Evolutionary conservation across 257 asterid species (phyloP).

Genomic region (Cordia subcordata): DNA sequence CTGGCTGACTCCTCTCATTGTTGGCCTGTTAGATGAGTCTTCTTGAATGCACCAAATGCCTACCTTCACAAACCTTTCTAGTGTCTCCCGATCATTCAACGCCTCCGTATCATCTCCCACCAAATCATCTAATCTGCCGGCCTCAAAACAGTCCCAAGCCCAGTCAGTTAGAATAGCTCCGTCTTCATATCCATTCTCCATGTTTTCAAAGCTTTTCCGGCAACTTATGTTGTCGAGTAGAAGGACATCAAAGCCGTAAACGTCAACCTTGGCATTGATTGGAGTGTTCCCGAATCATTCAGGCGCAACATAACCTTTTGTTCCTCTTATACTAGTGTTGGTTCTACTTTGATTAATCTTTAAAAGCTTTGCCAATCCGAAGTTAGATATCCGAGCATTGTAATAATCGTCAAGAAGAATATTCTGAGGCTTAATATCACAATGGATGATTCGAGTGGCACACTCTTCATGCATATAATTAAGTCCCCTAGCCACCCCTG

Average conservation of each 20-base stretch:
- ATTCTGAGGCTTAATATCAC: conserved; percentile 40
- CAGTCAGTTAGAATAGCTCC: conserved; percentile 18
- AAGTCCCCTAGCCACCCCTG: conserved; percentile 30
- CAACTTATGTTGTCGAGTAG: conserved; percentile 29
- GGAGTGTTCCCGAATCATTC: conserved; percentile 33
- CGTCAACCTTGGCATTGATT: conserved; percentile 28
- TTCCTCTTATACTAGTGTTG: conserved; percentile 26
- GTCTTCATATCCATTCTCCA: conserved; percentile 3
- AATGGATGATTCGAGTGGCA: conserved; percentile 29
- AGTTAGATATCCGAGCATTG: conserved; percentile 28
- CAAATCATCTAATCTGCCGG: conserved; percentile 13
- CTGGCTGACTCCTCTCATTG: conserved; percentile 20
- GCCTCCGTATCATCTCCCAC: conserved; percentile 22
- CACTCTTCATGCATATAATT: conserved; percentile 35
- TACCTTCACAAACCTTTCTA: conserved; percentile 19
- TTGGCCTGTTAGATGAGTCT: conserved; percentile 20
- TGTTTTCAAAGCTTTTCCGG: conserved; percentile 5
- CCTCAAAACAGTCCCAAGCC: conserved; percentile 32
- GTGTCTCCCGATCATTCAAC: conserved; percentile 11
- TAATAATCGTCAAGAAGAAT: conserved; percentile 33
- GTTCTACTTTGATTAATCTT: conserved; percentile 27
- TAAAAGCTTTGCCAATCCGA: conserved; percentile 39
- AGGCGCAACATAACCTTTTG: conserved; percentile 38
- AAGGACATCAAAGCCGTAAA: conserved; percentile 33
- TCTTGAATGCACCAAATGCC: conserved; percentile 38